Percentiles rank a stretch among this genome's conserved stretches.
phyloP scores from a whole-genome alignment of 495 filamentous ascomycete species.

The Durotheca rogersii region DNA sequence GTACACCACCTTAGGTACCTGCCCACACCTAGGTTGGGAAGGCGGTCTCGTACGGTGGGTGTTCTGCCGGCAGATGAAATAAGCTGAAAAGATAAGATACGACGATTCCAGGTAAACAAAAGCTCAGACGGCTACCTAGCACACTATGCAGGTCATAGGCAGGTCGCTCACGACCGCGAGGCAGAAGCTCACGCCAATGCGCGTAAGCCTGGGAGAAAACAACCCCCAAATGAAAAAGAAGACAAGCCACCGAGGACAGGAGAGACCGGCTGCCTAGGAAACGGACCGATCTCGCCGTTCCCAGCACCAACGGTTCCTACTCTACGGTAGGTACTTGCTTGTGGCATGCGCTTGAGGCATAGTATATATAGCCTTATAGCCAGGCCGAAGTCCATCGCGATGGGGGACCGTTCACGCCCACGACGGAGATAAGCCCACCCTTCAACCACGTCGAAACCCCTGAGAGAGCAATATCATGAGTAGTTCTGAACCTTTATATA shows the following conservation, averaged over 20 bases:
- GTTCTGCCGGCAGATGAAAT: constrained; percentile 13
- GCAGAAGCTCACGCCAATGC: too few relatives aligned
- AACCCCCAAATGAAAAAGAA: background rate
- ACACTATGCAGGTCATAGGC: too few relatives aligned
- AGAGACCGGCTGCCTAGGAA: constrained; percentile 3
- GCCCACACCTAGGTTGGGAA: constrained; percentile 1
- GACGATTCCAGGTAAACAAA: background rate
- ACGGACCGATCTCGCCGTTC: background rate
- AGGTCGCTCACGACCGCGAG: too few relatives aligned
- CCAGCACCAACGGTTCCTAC: background rate
- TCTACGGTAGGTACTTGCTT: too few relatives aligned
- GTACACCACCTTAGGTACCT: too few relatives aligned
- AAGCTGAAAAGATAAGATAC: too few relatives aligned
- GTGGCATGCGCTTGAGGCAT: too few relatives aligned
- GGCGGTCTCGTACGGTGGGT: constrained; percentile 17
- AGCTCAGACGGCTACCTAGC: background rate
- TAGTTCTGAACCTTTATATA: background rate
- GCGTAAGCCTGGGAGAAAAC: too few relatives aligned
- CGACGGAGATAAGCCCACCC: constrained; percentile 3
- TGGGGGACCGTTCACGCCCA: constrained; percentile 2
- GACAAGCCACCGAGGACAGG: too few relatives aligned
- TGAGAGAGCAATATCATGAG: constrained; percentile 2
- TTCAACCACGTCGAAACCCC: background rate
- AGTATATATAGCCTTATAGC: background rate
- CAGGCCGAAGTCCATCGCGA: constrained; percentile 1